These are phyloP conservation scores for sunflower (Helianthus annuus) DNA, from an alignment of 129 eudicot genomes.

Conservation along the genomic window HanXRQr2.0-SUNRISE NC_035442.2:65625565-65626064, in stretches of 20 bases:
- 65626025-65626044: too few species aligned
- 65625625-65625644: slow-evolving; percentile 66
- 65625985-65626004: too few species aligned
- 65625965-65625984: not conserved
- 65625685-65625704: slow-evolving; percentile 45
- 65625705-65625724: slow-evolving; percentile 25
- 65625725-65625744: slow-evolving; percentile 58
- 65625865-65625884: slow-evolving; percentile 46
- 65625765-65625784: slow-evolving; percentile 72
- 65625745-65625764: slow-evolving; percentile 68
- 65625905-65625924: slow-evolving; percentile 42
- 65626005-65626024: too few species aligned
- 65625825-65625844: slow-evolving; percentile 17
- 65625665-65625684: slow-evolving; percentile 78
- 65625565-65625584: slow-evolving; percentile 77
- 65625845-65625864: slow-evolving; percentile 30
- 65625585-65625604: slow-evolving; percentile 71
- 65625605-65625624: slow-evolving; percentile 69
- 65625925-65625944: slow-evolving; percentile 20
- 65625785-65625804: slow-evolving; percentile 51
- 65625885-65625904: slow-evolving; percentile 59
- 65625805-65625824: slow-evolving; percentile 33
- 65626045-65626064: too few species aligned
- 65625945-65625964: slow-evolving; percentile 17
- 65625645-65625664: slow-evolving; percentile 78